phyloP scores from a whole-genome alignment of 345 rosid genomes.

The Gossypium australe region DNA sequence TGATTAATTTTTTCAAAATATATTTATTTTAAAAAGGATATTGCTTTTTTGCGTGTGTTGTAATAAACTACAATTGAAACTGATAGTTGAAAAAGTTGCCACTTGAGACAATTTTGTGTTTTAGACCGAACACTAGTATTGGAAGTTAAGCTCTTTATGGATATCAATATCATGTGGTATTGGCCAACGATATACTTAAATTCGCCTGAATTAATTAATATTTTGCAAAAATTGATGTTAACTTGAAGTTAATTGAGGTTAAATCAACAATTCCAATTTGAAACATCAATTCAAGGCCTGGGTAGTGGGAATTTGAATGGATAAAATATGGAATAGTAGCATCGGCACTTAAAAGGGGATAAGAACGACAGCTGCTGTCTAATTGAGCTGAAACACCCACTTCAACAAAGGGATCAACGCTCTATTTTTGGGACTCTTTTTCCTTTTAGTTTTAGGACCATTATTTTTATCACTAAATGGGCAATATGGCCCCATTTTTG shows the following conservation, averaged over 20 bases:
- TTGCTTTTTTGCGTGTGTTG: too few relatives aligned
- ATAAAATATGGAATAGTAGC: too few relatives aligned
- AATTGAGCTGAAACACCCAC: background rate
- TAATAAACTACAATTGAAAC: too few relatives aligned
- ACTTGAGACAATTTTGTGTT: background rate
- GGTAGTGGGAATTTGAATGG: too few relatives aligned
- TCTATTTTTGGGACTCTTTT: background rate
- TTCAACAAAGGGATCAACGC: background rate
- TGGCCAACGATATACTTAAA: too few relatives aligned
- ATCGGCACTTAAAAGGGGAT: background rate
- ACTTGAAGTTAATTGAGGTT: too few relatives aligned
- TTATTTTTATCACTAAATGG: background rate
- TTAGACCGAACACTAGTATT: background rate
- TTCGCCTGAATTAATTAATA: too few relatives aligned
- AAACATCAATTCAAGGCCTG: too few relatives aligned
- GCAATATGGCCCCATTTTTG: background rate
- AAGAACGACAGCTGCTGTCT: slow-evolving; percentile 1
- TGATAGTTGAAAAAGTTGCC: background rate
- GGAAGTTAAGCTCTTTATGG: background rate
- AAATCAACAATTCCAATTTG: too few relatives aligned
- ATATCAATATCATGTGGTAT: background rate
- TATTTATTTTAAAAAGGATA: too few relatives aligned
- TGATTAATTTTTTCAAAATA: too few relatives aligned
- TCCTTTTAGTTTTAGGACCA: background rate
- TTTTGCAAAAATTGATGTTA: too few relatives aligned